A percentile compares a stretch with the other conserved stretches of the same genome.
These are phyloP conservation scores for Paramicrosporidium saccamoebae DNA, from an alignment of 371 early-diverging fungal genomes.

Conservation along the genomic window DNA sequence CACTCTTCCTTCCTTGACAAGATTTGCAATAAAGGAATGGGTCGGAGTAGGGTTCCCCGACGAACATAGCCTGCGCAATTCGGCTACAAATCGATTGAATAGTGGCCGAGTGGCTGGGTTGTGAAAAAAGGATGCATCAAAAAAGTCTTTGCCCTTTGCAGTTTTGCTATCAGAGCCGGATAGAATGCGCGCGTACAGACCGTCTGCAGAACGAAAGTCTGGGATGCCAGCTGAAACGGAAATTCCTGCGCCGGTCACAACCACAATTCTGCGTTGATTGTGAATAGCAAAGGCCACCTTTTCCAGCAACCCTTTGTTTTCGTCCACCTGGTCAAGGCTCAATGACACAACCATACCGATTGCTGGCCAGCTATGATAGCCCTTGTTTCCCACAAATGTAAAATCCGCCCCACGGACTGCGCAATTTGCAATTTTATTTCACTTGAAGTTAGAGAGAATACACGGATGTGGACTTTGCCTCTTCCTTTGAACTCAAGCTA, in stretches of 20 bases:
- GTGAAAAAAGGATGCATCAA: slow-evolving; percentile 65
- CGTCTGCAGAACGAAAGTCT: slow-evolving; percentile 44
- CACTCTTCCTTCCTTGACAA: slow-evolving; percentile 29
- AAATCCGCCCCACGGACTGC: no score
- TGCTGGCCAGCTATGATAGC: no score
- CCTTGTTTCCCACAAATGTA: no score
- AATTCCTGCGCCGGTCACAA: slow-evolving; percentile 73
- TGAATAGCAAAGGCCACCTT: slow-evolving; percentile 14
- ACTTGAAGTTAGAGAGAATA: no score
- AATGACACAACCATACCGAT: no score
- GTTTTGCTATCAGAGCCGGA: slow-evolving; percentile 8
- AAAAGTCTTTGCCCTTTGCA: slow-evolving; percentile 76
- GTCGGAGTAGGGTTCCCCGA: slow-evolving; percentile 42
- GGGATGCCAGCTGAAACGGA: slow-evolving; percentile 68
- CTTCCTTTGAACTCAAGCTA: slow-evolving; percentile 5
- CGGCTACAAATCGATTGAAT: slow-evolving; percentile 79
- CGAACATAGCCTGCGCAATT: slow-evolving; percentile 33
- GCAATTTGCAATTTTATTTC: no score
- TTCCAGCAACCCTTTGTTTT: no score
- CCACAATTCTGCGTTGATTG: slow-evolving; percentile 25
- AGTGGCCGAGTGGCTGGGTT: slow-evolving; percentile 27
- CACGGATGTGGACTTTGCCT: background rate
- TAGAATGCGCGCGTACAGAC: slow-evolving; percentile 48
- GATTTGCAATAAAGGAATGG: slow-evolving; percentile 43
- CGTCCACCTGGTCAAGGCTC: no score